These are phyloP conservation scores for Parathielavia hyrcaniae DNA, from an alignment of 495 filamentous ascomycete species.

Conservation along the genomic window DNA sequence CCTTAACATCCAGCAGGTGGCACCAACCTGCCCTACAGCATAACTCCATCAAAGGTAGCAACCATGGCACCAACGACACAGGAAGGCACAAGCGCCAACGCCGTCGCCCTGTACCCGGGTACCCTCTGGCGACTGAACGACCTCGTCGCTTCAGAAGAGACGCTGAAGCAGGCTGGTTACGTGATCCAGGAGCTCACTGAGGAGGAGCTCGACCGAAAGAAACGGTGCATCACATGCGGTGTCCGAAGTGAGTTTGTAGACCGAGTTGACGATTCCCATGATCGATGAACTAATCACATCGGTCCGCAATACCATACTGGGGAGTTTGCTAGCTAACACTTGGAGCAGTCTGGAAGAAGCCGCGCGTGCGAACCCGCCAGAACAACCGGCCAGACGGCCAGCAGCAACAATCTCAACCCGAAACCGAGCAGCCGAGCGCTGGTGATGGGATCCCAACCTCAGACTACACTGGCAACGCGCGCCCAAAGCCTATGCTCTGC, in stretches of 20 bases:
- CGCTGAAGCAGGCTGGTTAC: not conserved
- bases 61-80: not conserved
- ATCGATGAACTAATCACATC: not conserved
- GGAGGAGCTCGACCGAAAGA: conserved; percentile 1
- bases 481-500: not conserved
- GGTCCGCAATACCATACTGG: not conserved
- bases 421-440: not conserved
- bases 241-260: conserved; percentile 8
- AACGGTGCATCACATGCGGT: conserved; percentile 6
- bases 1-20: no score
- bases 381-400: not conserved
- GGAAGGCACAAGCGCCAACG: not conserved
- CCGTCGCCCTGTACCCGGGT: not conserved
- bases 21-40: no score
- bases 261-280: not conserved
- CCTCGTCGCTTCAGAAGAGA: not conserved
- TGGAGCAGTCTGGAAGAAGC: not conserved
- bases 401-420: not conserved
- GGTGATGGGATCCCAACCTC: not conserved
- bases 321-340: not conserved
- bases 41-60: not conserved
- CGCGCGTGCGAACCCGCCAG: not conserved
- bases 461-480: not conserved
- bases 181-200: not conserved
- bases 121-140: conserved; percentile 6